Base-by-base conservation (phyloP, 441 rosid genomes). In the Metrosideros polymorpha region DNA sequence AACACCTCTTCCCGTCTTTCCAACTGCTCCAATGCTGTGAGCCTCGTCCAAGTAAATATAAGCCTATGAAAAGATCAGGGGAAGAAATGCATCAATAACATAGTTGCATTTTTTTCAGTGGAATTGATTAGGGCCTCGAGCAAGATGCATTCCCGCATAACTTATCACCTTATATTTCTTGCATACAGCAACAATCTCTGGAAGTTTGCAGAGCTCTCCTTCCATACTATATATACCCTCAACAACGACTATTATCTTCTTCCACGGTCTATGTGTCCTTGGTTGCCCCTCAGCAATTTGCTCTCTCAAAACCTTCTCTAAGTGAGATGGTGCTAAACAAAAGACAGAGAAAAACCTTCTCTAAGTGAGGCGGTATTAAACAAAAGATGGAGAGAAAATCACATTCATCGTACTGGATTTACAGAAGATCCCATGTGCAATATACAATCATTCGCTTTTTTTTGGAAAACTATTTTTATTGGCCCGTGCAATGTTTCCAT, bases 181-280 rank as follows among this genome's bases (percentile, higher is more conserved):
- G 95, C 98, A 97, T 54, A 97, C 91, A 5, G 98, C 92, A 54
- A 95, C 90, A 76, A 97, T 92, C 91, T 97, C 98, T 35, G 98
- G 98, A 66, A 97, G 94, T 71, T 93, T 91, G 91, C 98, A 95
- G 61, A 97, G 88, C 56, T 95, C 96, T 45, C 98, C 98, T 89
- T 97, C 99, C 98, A 97, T 95, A 86, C 99, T 95, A 86, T 96
- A 97, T 84, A 97, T 96, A 47, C 99, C 99, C 89, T 96, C 98
- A 35, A 95, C 95, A 27, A 97, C 87, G 54, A 96, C 95, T 43
- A 97, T 89, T 56, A 97, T 97, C 92, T 97, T 96, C 94, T 95
- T 96, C 98, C 99, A 97, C 2, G 99, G 99, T 89, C 98, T 91
- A 87, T 93, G 99, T 17, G 98, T 96, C 92, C 95, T 93, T 6